Percentiles rank a stretch among this genome's conserved stretches.
phyloP scores from a whole-genome alignment of 208 protist species.

The Endotrypanum monterogeii region DNA sequence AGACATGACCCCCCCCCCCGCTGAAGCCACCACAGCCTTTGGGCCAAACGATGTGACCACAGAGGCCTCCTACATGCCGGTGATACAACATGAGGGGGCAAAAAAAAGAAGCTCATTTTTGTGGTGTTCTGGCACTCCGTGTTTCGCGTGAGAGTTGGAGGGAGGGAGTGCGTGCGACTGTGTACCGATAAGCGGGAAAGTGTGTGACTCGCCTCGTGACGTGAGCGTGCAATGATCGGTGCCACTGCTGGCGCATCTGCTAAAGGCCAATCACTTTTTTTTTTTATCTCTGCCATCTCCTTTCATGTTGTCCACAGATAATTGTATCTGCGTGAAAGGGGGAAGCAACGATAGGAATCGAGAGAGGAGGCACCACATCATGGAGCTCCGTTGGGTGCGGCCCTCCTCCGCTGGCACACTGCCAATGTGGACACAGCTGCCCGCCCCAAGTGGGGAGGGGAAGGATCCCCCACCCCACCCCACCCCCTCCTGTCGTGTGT shows the following conservation, averaged over 20 bases:
- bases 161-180: too few relatives aligned
- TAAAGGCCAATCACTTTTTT: too few relatives aligned
- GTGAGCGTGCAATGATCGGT: not conserved
- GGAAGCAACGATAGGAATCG: not conserved
- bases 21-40: not conserved
- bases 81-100: too few relatives aligned
- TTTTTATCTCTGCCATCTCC: not conserved
- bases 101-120: too few relatives aligned
- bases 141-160: not conserved
- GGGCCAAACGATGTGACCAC: not conserved
- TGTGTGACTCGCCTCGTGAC: not conserved
- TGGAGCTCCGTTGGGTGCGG: too few relatives aligned
- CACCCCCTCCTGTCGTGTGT: not conserved
- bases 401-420: too few relatives aligned
- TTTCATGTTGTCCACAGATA: too few relatives aligned
- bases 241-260: not conserved
- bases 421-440: too few relatives aligned
- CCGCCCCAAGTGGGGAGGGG: too few relatives aligned
- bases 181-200: not conserved
- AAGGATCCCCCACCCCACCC: too few relatives aligned
- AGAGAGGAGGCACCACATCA: too few relatives aligned
- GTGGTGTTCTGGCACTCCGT: not conserved
- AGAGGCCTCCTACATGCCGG: not conserved
- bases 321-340: not conserved
- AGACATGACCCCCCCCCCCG: not conserved